Evolutionary conservation across 257 asterid species (phyloP).

Genomic region (Solanum ahanhuiri): DNA sequence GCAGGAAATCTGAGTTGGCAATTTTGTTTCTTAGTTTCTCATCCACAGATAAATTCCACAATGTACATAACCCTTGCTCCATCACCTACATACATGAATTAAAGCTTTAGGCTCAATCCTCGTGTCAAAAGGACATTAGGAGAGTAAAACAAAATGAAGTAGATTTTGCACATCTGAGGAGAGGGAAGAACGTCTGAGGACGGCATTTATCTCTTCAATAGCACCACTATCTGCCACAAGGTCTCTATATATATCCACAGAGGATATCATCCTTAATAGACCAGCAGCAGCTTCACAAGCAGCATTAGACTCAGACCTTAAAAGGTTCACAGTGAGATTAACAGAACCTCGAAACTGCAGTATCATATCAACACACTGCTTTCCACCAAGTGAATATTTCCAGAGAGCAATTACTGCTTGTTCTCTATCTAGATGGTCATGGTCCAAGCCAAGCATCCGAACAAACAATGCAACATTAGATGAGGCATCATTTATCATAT

Average conservation of each 20-base stretch:
- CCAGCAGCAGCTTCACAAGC: conserved; percentile 92
- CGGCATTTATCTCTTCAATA: conserved; percentile 59
- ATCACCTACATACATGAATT: conserved; percentile 45
- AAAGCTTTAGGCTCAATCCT: conserved; percentile 12
- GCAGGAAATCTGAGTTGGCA: conserved; percentile 46
- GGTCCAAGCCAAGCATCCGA: conserved; percentile 82
- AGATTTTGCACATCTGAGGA: conserved; percentile 40
- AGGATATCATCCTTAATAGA: conserved; percentile 50
- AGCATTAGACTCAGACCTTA: conserved; percentile 53
- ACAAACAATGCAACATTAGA: conserved; percentile 48
- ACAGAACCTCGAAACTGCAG: conserved; percentile 52
- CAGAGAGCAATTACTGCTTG: conserved; percentile 67
- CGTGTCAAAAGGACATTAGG: conserved; percentile 1
- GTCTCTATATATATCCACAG: conserved; percentile 52
- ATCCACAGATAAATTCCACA: conserved; percentile 80
- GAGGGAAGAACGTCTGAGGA: conserved; percentile 47
- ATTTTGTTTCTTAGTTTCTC: conserved; percentile 53
- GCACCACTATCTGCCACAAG: conserved; percentile 72
- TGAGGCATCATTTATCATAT: conserved; percentile 19
- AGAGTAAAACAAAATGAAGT: background rate
- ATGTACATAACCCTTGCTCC: conserved; percentile 63
- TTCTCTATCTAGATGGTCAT: conserved; percentile 68
- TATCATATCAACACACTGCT: conserved; percentile 54
- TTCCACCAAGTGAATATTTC: conserved; percentile 82
- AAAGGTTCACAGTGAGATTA: conserved; percentile 70